Conservation (phyloP, 495 filamentous ascomycete genomes). For the Neurospora tetrasperma region DNA sequence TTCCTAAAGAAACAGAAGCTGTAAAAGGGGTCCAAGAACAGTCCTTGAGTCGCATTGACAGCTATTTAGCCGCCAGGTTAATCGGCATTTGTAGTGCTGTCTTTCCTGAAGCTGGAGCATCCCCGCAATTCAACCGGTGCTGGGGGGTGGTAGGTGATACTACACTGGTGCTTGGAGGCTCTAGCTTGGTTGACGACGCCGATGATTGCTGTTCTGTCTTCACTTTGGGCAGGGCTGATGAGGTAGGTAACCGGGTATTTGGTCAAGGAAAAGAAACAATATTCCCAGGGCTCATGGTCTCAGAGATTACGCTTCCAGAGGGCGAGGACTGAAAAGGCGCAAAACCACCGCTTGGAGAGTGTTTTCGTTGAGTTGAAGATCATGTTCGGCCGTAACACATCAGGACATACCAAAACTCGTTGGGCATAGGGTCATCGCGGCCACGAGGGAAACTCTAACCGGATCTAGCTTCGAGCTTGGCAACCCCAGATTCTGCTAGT, state of each 20-base stretch:
- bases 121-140: neutral
- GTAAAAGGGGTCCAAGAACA: neutral
- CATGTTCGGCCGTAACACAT: neutral
- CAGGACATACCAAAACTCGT: neutral
- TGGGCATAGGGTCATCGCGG: neutral
- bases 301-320: neutral
- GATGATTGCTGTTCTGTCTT: too few species aligned
- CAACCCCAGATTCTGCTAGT: neutral
- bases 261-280: too few species aligned
- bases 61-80: conserved; percentile 14
- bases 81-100: conserved; percentile 13
- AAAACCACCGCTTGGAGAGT: neutral
- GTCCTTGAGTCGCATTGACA: conserved; percentile 5
- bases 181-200: neutral
- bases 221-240: neutral
- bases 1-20: neutral
- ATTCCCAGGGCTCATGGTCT: neutral
- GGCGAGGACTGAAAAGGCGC: neutral
- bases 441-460: neutral
- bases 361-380: neutral
- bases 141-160: neutral
- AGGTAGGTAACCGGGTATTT: neutral
- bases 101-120: neutral
- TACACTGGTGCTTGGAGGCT: conserved; percentile 1
- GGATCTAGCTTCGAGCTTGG: neutral